Base-by-base conservation (phyloP, 2,329 filamentous ascomycete species). In the Polychaeton citri region DNA sequence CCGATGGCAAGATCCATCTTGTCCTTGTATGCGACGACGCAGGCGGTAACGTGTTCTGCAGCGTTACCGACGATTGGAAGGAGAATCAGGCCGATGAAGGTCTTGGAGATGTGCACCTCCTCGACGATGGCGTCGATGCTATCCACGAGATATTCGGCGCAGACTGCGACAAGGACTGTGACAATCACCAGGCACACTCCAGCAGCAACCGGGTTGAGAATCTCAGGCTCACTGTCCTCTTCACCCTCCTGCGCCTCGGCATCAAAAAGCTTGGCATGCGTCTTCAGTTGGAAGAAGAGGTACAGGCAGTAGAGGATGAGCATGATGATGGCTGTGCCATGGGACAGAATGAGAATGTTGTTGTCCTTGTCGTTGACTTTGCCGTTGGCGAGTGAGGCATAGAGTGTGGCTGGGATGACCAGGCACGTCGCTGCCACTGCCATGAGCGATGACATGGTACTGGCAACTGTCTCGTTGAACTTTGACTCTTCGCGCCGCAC, bases 391-490 rank as follows among this genome's bases (percentile, higher is more conserved):
- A 69, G 58, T 9, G 61, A 60, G 9, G 65, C 63, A 48, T 68
- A 69, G 24, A 70, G 63, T 13, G 66, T 69, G 3, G 66, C 66
- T 6, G 66, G 66, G 40, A 70, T 69, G 55, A 70, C 69, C 20
- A 70, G 56, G 17, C 63, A 71, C 7, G 68, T 68, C 20, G 63
- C 64, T 18, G 69, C 64, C 41, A 73, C 69, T 17, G 68, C 68
- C 67, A 73, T 71, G 35, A 73, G 59, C 4, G 68, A 75, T 1
- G 71, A 73, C 71, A 75, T 86, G 28, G 83, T 87, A 46, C 82
- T 81, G 24, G 83, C 83, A 34, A 82, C 82, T 5, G 79, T 84
- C 7, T 71, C 68, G 43, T 84, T 81, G 60, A 88, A 90, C 21
- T 36, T 50, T 50, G 60, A 59, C 50, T 68, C 61, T 32, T 52